A percentile compares a stretch with the other conserved stretches of the same genome.
These are phyloP conservation scores for Xylaria sp. DNA, from an alignment of 2,329 filamentous ascomycete genomes.

Conservation along the genomic window DNA sequence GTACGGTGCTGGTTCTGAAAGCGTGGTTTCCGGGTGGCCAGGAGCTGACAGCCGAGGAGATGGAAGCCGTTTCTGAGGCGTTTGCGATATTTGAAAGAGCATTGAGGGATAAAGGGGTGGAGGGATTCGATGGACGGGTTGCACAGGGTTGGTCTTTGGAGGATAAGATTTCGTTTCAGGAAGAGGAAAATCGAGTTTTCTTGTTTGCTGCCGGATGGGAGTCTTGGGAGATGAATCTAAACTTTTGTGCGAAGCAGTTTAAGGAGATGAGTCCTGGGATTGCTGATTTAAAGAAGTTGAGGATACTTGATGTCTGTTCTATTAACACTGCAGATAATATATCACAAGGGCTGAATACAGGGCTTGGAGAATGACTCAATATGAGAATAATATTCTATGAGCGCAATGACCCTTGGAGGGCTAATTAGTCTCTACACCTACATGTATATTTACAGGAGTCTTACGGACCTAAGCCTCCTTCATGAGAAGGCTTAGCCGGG, in stretches of 20 bases:
- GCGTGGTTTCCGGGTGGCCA: constrained; percentile 35
- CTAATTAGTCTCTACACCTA: too few relatives aligned
- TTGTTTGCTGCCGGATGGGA: constrained; percentile 42
- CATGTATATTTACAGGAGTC: too few relatives aligned
- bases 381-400: too few relatives aligned
- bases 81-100: constrained; percentile 25
- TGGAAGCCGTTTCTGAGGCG: neutral
- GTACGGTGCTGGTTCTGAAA: constrained; percentile 39
- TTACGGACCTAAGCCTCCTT: too few relatives aligned
- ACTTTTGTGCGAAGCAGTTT: constrained; percentile 38
- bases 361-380: too few relatives aligned
- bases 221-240: constrained; percentile 35
- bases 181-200: constrained; percentile 35
- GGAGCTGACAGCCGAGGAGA: constrained; percentile 15
- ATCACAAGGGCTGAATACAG: too few relatives aligned
- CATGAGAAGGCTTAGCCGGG: too few relatives aligned
- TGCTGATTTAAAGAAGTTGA: constrained; percentile 32
- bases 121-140: constrained; percentile 34
- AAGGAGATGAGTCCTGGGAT: constrained; percentile 31
- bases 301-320: constrained; percentile 37
- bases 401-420: too few relatives aligned
- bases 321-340: constrained; percentile 29
- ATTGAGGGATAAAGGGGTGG: neutral
- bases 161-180: constrained; percentile 36
- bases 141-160: constrained; percentile 42